Conservation (phyloP, 2,329 filamentous ascomycete species). For the Fusarium falciforme region DNA sequence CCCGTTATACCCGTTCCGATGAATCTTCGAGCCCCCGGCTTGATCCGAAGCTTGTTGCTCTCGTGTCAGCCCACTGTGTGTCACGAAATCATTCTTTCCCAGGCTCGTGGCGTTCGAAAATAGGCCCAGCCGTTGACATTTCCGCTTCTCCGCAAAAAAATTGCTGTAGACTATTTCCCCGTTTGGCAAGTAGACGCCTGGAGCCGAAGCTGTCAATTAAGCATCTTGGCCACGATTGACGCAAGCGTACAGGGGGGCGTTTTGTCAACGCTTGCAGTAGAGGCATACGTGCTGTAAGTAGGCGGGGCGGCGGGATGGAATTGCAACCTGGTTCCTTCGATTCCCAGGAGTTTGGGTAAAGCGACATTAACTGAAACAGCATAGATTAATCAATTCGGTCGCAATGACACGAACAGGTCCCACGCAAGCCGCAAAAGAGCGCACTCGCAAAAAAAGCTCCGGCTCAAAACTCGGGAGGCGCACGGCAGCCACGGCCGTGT, state of each 20-base stretch:
- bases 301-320: conserved; percentile 10
- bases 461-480: neutral
- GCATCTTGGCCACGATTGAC: conserved; percentile 7
- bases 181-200: neutral
- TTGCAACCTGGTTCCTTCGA: conserved; percentile 5
- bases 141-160: conserved; percentile 42
- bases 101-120: conserved; percentile 27
- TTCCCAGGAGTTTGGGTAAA: conserved; percentile 19
- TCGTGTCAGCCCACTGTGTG: conserved; percentile 42
- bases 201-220: neutral
- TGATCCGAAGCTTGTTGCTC: conserved; percentile 32
- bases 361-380: conserved; percentile 7
- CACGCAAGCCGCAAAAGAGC: neutral
- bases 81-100: conserved; percentile 30
- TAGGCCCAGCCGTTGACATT: conserved; percentile 28
- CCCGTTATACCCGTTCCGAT: conserved; percentile 36
- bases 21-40: conserved; percentile 36
- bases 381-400: neutral
- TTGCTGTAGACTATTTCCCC: neutral
- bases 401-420: neutral
- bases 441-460: conserved; percentile 1
- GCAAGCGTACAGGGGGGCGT: neutral
- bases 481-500: neutral
- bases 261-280: conserved; percentile 3
- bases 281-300: neutral